Base-by-base conservation (phyloP, 225 moss, liverwort and hornwort species). In the Bryoerythrophyllum caledonicum region DNA sequence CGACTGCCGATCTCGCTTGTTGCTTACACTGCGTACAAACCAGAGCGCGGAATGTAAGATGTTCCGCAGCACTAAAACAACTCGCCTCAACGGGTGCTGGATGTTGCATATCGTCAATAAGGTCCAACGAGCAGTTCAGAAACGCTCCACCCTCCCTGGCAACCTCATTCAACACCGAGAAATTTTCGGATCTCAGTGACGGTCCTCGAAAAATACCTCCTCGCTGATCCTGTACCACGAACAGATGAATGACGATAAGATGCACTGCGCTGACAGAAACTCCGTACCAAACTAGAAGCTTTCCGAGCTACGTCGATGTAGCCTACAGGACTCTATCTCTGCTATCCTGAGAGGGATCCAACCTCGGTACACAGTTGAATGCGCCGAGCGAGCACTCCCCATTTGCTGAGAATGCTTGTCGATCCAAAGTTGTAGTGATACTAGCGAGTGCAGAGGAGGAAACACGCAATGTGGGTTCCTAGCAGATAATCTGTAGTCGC, bases 191-290 rank as follows among this genome's bases (percentile, higher is more conserved):
- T 68, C 68, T 49, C 46, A 24, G 34, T 58, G 51, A 15, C 15
- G 20, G 28, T 32, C 25, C 30, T 44, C 56, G 15, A 30, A 14
- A 57, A 23, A 37, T 21, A 38, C 40, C 35, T 51, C 40, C 52
- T 76, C 76, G 52, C n/a, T n/a, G 67, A 60, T 53, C 72, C 81
- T 77, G 72, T 62, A 67, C 62, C 54, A 52, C 26, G 24, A 65
- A 69, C 43, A 67, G 58, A 57, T 61, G 24, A 49, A 35, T 68
- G 34, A 44, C 21, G 20, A 56, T 59, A 17, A 71, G 65, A 32
- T 41, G 8, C 24, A 32, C n/a, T 38, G 3, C 8, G 4, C 5
- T 26, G 48, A 10, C 54, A 56, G 24, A 49, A 58, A 58, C 25
- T 30, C 4, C 53, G 26, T 54, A 32, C 10, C 3, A 16, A 21